Base-by-base conservation (phyloP, 179 eudicot genomes). In the Sideroxylon spinosum region DNA sequence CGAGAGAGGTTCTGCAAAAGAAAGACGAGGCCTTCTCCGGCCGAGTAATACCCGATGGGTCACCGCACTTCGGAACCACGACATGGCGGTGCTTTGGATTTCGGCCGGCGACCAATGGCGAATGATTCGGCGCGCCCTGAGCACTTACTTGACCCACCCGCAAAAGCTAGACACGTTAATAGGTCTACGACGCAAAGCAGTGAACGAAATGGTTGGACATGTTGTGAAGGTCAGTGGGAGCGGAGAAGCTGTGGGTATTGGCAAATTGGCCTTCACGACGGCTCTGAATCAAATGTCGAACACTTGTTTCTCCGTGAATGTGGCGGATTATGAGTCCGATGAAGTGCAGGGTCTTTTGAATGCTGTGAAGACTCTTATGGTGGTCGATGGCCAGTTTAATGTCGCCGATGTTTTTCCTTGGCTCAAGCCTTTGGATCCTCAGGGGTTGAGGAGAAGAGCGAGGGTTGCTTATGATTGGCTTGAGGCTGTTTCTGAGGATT, bases 1-100 rank as follows among this genome's bases (percentile, higher is more conserved):
- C 86, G 12, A 78, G 77, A 76, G 87, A 85, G 59, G 78, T 76
- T 53, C 79, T 88, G 19, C 86, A 81, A 63, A 81, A 67, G 60
- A 59, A 88, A 23, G 87, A 88, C 17, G 60, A 78, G 44, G 57
- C 78, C 1, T 84, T 84, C 57, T 74, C 87, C 4, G 85, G 79
- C 32, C 65, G 87, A 13, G 14, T 46, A 0, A 25, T 74, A 49
- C 76, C 82, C 20, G 81, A 86, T 13, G 87, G 0, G 66, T 82
- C 26, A 59, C 81, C 4, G 84, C 84, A 0, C 75, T 64, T 2
- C 28, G 69, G 7, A 66, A 80, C 68, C 49, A 78, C 20, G 77
- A 86, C 9, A 37, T 28, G 9, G 78, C 87, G 0, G 9, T 83
- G 26, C 65, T 57, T 10, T 85, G 77, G 79, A 37, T 81, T 63